These are phyloP conservation scores for Ambrosia artemisiifolia DNA, from an alignment of 129 eudicot genomes.

Conservation along the genomic window DNA sequence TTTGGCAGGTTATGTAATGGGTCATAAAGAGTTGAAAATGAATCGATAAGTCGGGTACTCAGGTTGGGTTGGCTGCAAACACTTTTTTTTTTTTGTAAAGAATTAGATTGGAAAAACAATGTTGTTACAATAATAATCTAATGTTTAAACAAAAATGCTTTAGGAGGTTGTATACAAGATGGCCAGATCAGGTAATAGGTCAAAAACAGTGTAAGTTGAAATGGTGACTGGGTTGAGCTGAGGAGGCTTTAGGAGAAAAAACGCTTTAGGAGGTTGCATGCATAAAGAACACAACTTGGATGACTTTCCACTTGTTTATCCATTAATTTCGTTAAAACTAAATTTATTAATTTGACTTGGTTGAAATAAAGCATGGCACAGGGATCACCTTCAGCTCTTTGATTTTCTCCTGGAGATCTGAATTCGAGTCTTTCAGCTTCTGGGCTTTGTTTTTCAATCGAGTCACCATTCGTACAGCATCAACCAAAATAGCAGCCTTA, in stretches of 20 bases:
- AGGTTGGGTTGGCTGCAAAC: not conserved
- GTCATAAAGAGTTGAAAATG: not conserved
- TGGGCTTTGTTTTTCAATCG: constrained; percentile 56
- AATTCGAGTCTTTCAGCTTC: constrained; percentile 61
- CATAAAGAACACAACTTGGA: not conserved
- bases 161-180: too few relatives aligned
- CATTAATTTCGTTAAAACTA: not conserved
- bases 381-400: constrained; percentile 61
- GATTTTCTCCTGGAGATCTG: constrained; percentile 63
- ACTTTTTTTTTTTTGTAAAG: not conserved
- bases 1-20: not conserved
- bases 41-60: not conserved
- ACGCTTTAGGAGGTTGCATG: not conserved
- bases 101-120: not conserved
- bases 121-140: not conserved
- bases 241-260: too few relatives aligned
- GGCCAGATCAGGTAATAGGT: too few relatives aligned
- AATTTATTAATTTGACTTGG: not conserved
- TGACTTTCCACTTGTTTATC: not conserved
- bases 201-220: not conserved
- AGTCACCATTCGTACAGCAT: constrained; percentile 69
- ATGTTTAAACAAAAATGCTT: not conserved
- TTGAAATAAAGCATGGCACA: not conserved
- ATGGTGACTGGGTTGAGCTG: not conserved
- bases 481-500: constrained; percentile 72